phyloP scores from a whole-genome alignment of 148 eudicot genomes.

The Dysphania ambrosioides region DNA sequence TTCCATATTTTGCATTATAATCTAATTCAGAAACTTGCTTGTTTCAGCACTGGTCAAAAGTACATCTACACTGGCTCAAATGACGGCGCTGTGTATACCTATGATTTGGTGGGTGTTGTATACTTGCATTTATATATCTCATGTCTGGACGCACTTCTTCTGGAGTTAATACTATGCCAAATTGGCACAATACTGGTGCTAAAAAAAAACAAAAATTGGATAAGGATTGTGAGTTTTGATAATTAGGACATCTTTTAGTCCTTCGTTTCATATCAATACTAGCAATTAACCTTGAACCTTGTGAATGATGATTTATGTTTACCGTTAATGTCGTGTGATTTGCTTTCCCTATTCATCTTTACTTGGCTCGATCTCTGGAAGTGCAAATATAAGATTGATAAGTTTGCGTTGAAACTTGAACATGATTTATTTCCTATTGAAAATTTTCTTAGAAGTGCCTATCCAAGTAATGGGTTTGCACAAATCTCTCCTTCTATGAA shows the following conservation, averaged over 20 bases:
- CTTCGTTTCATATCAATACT: too few species aligned
- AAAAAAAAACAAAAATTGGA: too few species aligned
- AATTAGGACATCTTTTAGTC: too few species aligned
- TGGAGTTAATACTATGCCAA: too few species aligned
- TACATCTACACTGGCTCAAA: slow-evolving; percentile 80
- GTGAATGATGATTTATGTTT: too few species aligned
- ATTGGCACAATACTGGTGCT: neutral
- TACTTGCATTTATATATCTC: neutral
- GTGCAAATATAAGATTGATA: neutral
- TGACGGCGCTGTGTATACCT: slow-evolving; percentile 59
- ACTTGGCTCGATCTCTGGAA: neutral
- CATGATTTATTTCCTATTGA: too few species aligned
- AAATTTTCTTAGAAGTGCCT: neutral
- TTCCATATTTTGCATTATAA: neutral
- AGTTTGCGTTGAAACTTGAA: too few species aligned
- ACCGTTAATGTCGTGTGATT: too few species aligned
- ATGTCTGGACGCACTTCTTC: neutral
- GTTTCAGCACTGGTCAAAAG: slow-evolving; percentile 83
- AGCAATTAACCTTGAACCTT: too few species aligned
- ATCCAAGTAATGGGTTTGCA: too few species aligned
- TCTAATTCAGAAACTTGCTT: neutral
- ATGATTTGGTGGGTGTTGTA: slow-evolving; percentile 61
- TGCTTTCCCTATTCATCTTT: neutral
- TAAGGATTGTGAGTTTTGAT: too few species aligned
- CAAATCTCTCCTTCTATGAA: too few species aligned